Evolutionary conservation across 305 asterid species (phyloP), one percentile per base, ranked within the genome.

Genomic region (Solanum hybrid): DNA sequence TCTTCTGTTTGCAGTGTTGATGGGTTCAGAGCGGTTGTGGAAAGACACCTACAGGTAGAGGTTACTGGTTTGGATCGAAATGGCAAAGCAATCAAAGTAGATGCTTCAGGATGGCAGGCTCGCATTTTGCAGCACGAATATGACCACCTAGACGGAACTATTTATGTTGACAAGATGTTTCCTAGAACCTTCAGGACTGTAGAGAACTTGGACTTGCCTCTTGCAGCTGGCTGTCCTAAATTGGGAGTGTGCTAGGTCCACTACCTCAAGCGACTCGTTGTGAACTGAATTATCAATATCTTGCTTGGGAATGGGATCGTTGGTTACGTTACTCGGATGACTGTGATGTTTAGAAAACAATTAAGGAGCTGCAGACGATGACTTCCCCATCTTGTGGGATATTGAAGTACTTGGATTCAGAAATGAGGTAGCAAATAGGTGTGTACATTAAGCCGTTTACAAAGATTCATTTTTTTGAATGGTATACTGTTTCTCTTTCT

Each of bases 71-170:
- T 95, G 4, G 96, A 94, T 89, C 94, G 93, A 92, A 42, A 92
- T 90, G 99, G 99, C 10, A 92, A 92, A 91, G 92, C 94, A 19
- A 90, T 97, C 79, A 94, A 94, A 93, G 91, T 95, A 17, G 91
- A 93, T 85, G 99, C 99, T 91, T 92, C 96, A 11, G 99, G 99
- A 31, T 97, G 99, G 99, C 99, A 97, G 88, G 99, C 99, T 29
- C 96, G 99, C 10, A 95, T 97, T 6, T 93, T 96, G 78, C 99
- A 97, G 94, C 99, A 97, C 6, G 99, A 97, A 87, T 96, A 93
- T 32, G 99, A 97, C 91, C 99, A 97, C 93, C 93, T 97, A n/a
- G 96, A 94, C 0, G 99, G 99, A 34, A 96, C 95, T 24, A 89
- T 96, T 37, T 97, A 95, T 71, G 99, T 96, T 5, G 99, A 97